phyloP scores from a whole-genome alignment of 2,329 filamentous ascomycete species.

The Cordyceps farinosa region DNA sequence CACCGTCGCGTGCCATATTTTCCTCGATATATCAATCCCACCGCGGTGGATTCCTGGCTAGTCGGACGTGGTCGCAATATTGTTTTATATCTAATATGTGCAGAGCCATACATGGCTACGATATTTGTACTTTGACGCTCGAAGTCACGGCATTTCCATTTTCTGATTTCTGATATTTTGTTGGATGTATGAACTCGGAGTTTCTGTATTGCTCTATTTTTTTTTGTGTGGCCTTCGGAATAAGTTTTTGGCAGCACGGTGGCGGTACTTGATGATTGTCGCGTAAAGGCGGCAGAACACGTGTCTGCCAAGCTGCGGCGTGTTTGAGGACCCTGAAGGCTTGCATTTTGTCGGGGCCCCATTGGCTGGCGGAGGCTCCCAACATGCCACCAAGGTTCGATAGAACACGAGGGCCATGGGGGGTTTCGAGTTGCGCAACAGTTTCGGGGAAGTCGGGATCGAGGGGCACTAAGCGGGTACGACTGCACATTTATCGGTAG shows the following conservation, averaged over 20 bases:
- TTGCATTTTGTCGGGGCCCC: not conserved
- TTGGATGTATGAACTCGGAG: not conserved
- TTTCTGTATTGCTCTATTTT: not conserved
- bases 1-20: too few species aligned
- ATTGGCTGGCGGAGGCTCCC: slow-evolving; percentile 4
- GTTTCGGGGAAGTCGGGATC: not conserved
- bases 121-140: not conserved
- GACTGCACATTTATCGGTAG: too few species aligned
- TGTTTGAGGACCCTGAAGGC: not conserved
- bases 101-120: not conserved
- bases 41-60: not conserved
- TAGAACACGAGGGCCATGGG: not conserved
- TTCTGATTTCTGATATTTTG: not conserved
- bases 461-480: not conserved
- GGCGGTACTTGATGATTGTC: not conserved
- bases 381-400: slow-evolving; percentile 4
- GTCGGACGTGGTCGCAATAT: not conserved
- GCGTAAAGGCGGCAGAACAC: not conserved
- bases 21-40: too few species aligned
- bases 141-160: not conserved
- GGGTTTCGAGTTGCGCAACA: not conserved
- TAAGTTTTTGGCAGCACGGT: not conserved
- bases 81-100: not conserved
- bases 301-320: not conserved
- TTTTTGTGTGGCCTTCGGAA: not conserved